Evolutionary conservation across 2,329 filamentous ascomycete genomes (phyloP).

Genomic region (Hypoxylon sp.): DNA sequence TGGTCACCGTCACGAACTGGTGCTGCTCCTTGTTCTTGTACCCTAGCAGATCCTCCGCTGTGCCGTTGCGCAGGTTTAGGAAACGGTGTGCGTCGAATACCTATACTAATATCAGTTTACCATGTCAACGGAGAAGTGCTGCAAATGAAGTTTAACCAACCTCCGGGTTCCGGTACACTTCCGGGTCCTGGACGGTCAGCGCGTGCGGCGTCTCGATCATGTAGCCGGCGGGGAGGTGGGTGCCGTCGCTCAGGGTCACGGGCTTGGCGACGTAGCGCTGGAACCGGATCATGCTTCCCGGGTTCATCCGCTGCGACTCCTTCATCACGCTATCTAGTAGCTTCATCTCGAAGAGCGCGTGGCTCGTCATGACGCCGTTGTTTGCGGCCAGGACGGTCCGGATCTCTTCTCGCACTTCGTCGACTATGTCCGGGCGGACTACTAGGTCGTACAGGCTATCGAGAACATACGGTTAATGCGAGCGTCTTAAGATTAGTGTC

Average conservation of each 20-base stretch:
- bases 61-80: conserved; percentile 50
- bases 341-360: conserved; percentile 56
- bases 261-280: conserved; percentile 60
- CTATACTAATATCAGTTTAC: conserved; percentile 16
- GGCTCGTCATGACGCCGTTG: conserved; percentile 51
- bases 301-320: conserved; percentile 52
- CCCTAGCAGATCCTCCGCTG: conserved; percentile 44
- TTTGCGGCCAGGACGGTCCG: conserved; percentile 53
- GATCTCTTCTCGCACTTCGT: conserved; percentile 66
- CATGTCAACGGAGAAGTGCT: background rate
- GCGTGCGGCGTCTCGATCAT: conserved; percentile 57
- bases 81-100: conserved; percentile 56
- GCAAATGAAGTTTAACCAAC: conserved; percentile 20
- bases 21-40: conserved; percentile 53
- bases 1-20: conserved; percentile 58
- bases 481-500: background rate
- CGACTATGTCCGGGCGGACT: conserved; percentile 61
- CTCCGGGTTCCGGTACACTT: conserved; percentile 53
- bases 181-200: conserved; percentile 52
- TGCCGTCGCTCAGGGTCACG: conserved; percentile 47
- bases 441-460: conserved; percentile 63
- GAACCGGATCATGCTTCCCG: conserved; percentile 56
- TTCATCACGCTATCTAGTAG: conserved; percentile 56
- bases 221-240: conserved; percentile 56
- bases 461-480: background rate